phyloP scores from a whole-genome alignment of 2,329 filamentous ascomycete species.

The Pyricularia sp. region DNA sequence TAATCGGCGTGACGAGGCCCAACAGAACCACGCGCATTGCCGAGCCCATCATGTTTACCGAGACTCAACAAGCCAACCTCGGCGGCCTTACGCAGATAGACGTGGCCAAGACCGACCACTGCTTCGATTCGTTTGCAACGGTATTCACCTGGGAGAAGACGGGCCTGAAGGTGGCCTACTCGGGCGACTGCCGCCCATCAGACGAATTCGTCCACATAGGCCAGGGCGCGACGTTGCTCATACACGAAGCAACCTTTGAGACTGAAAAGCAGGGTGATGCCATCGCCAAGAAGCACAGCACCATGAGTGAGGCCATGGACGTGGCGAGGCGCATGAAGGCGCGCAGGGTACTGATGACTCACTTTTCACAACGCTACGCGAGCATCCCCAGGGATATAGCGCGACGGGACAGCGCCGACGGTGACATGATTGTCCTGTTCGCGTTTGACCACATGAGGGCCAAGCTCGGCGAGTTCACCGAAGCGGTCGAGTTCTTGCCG shows the following conservation, averaged over 20 bases:
- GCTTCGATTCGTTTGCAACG: slow-evolving; percentile 62
- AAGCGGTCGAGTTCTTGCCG: slow-evolving; percentile 29
- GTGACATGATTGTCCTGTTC: slow-evolving; percentile 52
- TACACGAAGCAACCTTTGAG: slow-evolving; percentile 95
- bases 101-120: slow-evolving; percentile 62
- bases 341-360: slow-evolving; percentile 69
- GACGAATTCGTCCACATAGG: slow-evolving; percentile 57
- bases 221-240: slow-evolving; percentile 61
- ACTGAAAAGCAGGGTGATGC: slow-evolving; percentile 72
- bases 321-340: slow-evolving; percentile 71
- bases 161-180: slow-evolving; percentile 81
- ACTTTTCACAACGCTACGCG: slow-evolving; percentile 90
- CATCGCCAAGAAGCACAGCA: slow-evolving; percentile 77
- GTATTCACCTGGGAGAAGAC: slow-evolving; percentile 59
- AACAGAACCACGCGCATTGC: slow-evolving; percentile 6
- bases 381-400: slow-evolving; percentile 41
- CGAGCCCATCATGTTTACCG: slow-evolving; percentile 19
- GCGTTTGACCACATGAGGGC: slow-evolving; percentile 73
- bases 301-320: slow-evolving; percentile 70
- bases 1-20: slow-evolving; percentile 13
- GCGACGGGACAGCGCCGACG: slow-evolving; percentile 18
- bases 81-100: slow-evolving; percentile 53
- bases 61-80: slow-evolving; percentile 27
- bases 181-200: slow-evolving; percentile 82
- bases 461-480: slow-evolving; percentile 54